Evolutionary conservation across 2,329 filamentous ascomycete species (phyloP).

Genomic region (Pseudogymnoascus sp.): DNA sequence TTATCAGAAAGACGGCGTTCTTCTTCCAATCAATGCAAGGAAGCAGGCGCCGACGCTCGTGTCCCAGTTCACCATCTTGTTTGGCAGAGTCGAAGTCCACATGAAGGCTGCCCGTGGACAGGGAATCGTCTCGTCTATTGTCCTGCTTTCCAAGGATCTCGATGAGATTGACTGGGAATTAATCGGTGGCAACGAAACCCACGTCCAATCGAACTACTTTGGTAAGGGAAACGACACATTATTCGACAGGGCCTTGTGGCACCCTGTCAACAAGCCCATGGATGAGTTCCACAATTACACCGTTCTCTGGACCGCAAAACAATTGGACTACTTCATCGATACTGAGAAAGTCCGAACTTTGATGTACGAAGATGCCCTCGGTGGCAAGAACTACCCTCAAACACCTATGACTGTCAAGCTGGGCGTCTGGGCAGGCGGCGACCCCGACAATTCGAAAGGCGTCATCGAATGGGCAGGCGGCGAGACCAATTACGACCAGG

Average conservation of each 20-base stretch:
- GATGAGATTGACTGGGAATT: slow-evolving; percentile 89
- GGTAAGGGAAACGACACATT: slow-evolving; percentile 63
- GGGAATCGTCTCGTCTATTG: slow-evolving; percentile 74
- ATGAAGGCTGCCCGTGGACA: slow-evolving; percentile 67
- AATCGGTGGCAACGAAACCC: slow-evolving; percentile 55
- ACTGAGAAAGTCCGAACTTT: slow-evolving; percentile 55
- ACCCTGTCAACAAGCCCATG: slow-evolving; percentile 47
- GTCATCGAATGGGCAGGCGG: slow-evolving; percentile 65
- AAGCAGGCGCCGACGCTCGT: slow-evolving; percentile 72
- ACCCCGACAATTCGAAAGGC: slow-evolving; percentile 42
- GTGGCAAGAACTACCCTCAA: slow-evolving; percentile 60
- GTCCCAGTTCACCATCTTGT: slow-evolving; percentile 79
- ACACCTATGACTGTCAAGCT: slow-evolving; percentile 65
- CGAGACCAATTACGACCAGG: slow-evolving; percentile 53
- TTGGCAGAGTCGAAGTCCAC: slow-evolving; percentile 67
- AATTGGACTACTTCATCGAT: slow-evolving; percentile 63
- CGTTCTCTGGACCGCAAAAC: slow-evolving; percentile 60
- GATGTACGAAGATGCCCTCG: slow-evolving; percentile 50
- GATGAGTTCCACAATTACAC: slow-evolving; percentile 61
- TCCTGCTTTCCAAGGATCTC: slow-evolving; percentile 73
- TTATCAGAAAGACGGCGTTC: slow-evolving; percentile 55
- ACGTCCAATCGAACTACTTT: slow-evolving; percentile 67
- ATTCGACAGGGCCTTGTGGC: slow-evolving; percentile 60
- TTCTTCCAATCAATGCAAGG: slow-evolving; percentile 61
- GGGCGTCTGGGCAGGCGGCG: slow-evolving; percentile 57